These are phyloP conservation scores for Fusarium drepaniforme DNA, from an alignment of 2,329 filamentous ascomycete species.

Conservation along the genomic window DNA sequence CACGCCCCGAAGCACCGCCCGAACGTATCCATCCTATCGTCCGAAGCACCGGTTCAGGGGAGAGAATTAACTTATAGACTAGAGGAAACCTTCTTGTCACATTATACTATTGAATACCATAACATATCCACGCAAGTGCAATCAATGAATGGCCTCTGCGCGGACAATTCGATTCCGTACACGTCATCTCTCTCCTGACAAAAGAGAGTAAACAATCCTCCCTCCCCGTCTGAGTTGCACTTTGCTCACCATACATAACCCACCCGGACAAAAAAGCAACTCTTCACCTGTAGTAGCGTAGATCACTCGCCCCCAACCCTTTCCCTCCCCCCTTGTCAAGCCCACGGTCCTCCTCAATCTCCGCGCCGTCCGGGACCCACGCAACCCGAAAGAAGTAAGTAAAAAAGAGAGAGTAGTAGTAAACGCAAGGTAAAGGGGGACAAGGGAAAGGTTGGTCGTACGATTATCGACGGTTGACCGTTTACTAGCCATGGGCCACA, in stretches of 20 bases:
- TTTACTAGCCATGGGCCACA: not conserved
- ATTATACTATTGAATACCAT: not conserved
- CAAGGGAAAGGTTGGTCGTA: constrained; percentile 17
- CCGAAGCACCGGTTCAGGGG: not conserved
- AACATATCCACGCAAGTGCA: not conserved
- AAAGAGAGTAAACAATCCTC: not conserved
- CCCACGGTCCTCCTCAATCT: constrained; percentile 35
- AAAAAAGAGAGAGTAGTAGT: too few species aligned
- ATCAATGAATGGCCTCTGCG: not conserved
- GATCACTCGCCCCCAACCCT: not conserved
- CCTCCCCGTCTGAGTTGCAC: not conserved
- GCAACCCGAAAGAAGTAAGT: not conserved
- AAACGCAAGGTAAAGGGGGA: constrained; percentile 5
- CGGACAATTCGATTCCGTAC: constrained; percentile 30
- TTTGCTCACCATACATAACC: not conserved
- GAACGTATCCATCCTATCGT: too few species aligned
- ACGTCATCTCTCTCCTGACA: not conserved
- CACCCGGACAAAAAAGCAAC: not conserved
- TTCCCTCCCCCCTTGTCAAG: not conserved
- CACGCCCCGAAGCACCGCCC: not conserved
- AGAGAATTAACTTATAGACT: not conserved
- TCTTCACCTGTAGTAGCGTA: not conserved
- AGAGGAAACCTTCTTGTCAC: not conserved
- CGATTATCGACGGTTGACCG: constrained; percentile 21
- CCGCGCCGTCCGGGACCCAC: constrained; percentile 21